These are phyloP conservation scores for Geotrichum histeridarum DNA, from an alignment of 1,139 yeast genomes.

Conservation along the genomic window DNA sequence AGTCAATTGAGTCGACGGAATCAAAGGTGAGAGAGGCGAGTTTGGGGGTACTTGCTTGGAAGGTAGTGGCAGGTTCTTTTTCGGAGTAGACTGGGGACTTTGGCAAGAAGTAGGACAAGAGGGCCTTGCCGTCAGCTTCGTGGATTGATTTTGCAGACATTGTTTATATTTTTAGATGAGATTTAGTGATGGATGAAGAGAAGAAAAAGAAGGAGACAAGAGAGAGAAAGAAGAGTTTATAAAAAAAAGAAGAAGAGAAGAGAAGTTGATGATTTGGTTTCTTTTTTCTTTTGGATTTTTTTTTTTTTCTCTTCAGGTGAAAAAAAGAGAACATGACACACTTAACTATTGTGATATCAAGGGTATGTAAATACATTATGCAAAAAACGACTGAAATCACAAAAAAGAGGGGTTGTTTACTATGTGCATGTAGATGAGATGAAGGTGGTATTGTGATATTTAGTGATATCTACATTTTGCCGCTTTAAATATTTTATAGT, in stretches of 20 bases:
- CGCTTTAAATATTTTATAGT: too few relatives aligned
- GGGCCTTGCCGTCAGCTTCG: slow-evolving; percentile 47
- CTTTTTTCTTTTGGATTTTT: not conserved
- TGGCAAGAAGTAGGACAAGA: slow-evolving; percentile 42
- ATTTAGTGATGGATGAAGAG: not conserved
- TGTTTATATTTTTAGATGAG: not conserved
- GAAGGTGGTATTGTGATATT: too few relatives aligned
- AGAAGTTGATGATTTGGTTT: not conserved
- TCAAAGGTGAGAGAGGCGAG: slow-evolving; percentile 40
- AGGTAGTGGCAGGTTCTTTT: slow-evolving; percentile 36
- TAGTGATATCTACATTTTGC: too few relatives aligned
- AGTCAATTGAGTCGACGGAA: slow-evolving; percentile 32
- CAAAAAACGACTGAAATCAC: too few relatives aligned
- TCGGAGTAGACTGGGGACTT: slow-evolving; percentile 39
- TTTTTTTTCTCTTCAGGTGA: not conserved
- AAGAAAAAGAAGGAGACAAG: not conserved
- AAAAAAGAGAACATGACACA: slow-evolving; percentile 1
- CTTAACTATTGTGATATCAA: not conserved
- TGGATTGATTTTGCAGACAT: slow-evolving; percentile 47
- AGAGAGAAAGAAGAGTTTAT: not conserved
- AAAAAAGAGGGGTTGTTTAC: too few relatives aligned
- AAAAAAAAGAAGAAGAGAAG: not conserved
- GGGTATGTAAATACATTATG: too few relatives aligned
- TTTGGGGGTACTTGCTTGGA: slow-evolving; percentile 39
- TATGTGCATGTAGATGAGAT: too few relatives aligned